Evolutionary conservation across 2,329 filamentous ascomycete genomes (phyloP), one percentile per base, ranked within the genome.

Genomic region (Pyrenophora tritici-repentis): DNA sequence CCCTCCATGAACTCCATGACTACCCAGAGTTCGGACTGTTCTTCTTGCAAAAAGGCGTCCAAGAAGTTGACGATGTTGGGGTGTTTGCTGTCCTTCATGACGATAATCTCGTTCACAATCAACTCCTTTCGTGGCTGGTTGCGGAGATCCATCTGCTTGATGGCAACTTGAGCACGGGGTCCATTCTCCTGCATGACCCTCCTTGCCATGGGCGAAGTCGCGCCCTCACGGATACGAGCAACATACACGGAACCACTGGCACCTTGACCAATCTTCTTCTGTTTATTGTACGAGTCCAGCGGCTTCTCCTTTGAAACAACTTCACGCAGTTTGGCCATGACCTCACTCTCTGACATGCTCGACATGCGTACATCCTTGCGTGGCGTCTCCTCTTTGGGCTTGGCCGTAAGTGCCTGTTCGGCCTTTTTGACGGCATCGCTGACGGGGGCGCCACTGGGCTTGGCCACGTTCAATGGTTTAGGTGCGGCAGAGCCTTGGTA

Each of bases 1-100:
- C 94, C 94, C 77, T 99, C 94, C 94, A 99, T 99, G 69, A 92
- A 99, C 78, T 99, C 94, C 94, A 99, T 96, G 44, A 99, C 93
- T 9, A 99, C 91, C 94, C 94, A 99, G n/a, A 99, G 83, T 74
- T 99, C 94, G 47, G 89, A 85, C 67, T 90, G 91, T 74, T 94
- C 93, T 74, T 97, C 96, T 68, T 94, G 90, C 70, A 99, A 78
- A 81, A 97, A 99, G 3, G 93, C 92, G 65, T 99, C 94, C 29
- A 99, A 79, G 78, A 96, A 99, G 77, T 99, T 99, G 76, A 99
- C 94, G 79, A 99, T 99, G 76, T 99, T 99, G 55, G 89, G 87
- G 75, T 99, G 94, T 72, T 92, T 90, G 80, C 91, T 96, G 78
- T 99, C 94, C 79, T 97, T 97, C 94, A 99, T 99, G 53, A 99